phyloP scores from a whole-genome alignment of 139 green algal species.

The Chlamydomonas incerta region DNA sequence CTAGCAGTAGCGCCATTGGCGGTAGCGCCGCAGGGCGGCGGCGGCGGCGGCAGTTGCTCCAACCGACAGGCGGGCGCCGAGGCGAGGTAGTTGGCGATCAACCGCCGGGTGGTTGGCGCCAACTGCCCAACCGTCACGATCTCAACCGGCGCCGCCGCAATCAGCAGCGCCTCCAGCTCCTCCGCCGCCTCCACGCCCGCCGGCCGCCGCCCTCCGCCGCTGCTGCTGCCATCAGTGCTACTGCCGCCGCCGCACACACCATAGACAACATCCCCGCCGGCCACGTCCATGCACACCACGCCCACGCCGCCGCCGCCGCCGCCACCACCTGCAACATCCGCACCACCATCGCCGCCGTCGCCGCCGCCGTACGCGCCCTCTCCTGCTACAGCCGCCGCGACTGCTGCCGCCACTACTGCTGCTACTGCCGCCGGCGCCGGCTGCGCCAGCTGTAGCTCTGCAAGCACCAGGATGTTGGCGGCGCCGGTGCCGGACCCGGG shows the following conservation, averaged over 20 bases:
- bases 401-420: not conserved
- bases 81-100: conserved; percentile 59
- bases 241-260: not conserved
- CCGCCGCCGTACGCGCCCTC: not conserved
- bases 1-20: not conserved
- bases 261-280: conserved; percentile 48
- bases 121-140: conserved; percentile 70
- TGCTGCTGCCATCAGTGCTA: not conserved
- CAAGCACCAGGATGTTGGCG: conserved; percentile 18
- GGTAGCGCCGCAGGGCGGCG: too few relatives aligned
- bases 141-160: conserved; percentile 77
- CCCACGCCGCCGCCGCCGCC: conserved; percentile 47
- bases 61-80: conserved; percentile 17
- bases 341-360: too few relatives aligned
- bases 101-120: conserved; percentile 54
- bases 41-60: conserved; percentile 6
- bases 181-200: conserved; percentile 46
- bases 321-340: too few relatives aligned
- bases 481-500: not conserved
- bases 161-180: conserved; percentile 75
- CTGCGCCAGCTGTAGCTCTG: not conserved
- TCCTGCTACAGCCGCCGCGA: not conserved
- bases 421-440: not conserved
- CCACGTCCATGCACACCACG: conserved; percentile 84
- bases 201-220: not conserved